These are phyloP conservation scores for Luzula sylvatica DNA, from an alignment of 176 grass and related monocot genomes.

Conservation along the genomic window DNA sequence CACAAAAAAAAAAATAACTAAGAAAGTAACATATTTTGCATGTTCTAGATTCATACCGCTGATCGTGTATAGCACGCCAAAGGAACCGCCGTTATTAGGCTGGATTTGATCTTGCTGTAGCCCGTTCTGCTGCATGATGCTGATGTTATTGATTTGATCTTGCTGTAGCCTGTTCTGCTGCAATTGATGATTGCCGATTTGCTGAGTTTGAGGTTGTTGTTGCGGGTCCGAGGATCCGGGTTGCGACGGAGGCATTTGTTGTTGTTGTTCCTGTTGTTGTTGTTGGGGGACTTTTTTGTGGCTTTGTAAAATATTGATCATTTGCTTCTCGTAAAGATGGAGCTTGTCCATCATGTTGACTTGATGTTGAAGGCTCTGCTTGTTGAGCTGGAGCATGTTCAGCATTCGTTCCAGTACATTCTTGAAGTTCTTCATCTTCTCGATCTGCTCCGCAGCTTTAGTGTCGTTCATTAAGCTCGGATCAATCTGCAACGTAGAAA, in stretches of 20 bases:
- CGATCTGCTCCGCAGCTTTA: constrained; percentile 43
- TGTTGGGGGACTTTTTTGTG: constrained; percentile 11
- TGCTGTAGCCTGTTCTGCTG: constrained; percentile 27
- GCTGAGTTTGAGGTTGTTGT: constrained; percentile 20
- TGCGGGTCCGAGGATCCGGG: not conserved
- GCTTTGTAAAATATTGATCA: constrained; percentile 30
- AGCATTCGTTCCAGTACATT: constrained; percentile 37
- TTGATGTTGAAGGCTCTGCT: constrained; percentile 42
- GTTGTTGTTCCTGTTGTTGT: not conserved
- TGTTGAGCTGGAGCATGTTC: constrained; percentile 34
- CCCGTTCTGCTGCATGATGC: no score
- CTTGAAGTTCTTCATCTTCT: constrained; percentile 63
- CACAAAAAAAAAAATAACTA: not conserved
- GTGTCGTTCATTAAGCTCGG: constrained; percentile 16
- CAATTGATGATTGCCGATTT: constrained; percentile 62
- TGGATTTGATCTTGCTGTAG: no score
- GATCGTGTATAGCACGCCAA: no score
- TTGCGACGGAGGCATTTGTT: constrained; percentile 12
- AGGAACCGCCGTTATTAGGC: no score
- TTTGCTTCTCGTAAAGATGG: constrained; percentile 50
- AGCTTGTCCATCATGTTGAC: constrained; percentile 41
- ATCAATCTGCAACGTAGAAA: constrained; percentile 27
- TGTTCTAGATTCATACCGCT: no score
- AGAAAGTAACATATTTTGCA: no score
- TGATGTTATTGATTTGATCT: not conserved